These are phyloP conservation scores for Penicillium sp. DNA, from an alignment of 2,329 filamentous ascomycete genomes.

Conservation along the genomic window DNA sequence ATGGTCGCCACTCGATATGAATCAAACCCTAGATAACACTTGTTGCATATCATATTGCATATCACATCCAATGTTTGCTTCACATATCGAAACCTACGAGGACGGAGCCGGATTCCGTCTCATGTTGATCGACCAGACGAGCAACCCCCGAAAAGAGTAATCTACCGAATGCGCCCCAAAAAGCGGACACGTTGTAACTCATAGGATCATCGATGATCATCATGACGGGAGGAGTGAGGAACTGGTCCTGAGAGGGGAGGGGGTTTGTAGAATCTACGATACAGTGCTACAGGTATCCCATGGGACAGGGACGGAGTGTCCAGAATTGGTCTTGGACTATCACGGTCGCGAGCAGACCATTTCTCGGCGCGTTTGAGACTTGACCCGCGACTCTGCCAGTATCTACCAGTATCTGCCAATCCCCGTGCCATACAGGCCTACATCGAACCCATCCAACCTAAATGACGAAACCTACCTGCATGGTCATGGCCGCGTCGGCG, in stretches of 20 bases:
- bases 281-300: too few relatives aligned
- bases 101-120: not conserved
- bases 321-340: too few relatives aligned
- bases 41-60: not conserved
- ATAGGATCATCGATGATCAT: slow-evolving; percentile 12
- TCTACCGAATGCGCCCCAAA: slow-evolving; percentile 1
- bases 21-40: not conserved
- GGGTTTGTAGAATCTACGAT: not conserved
- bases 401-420: not conserved
- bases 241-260: not conserved
- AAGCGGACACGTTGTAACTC: slow-evolving; percentile 20
- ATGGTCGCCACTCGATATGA: not conserved
- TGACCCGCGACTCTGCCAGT: not conserved
- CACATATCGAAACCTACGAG: not conserved
- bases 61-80: too few relatives aligned
- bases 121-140: slow-evolving; percentile 2
- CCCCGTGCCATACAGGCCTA: not conserved
- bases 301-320: too few relatives aligned
- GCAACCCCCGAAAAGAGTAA: not conserved
- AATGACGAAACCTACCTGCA: slow-evolving; percentile 21
- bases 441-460: slow-evolving; percentile 8
- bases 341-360: slow-evolving; percentile 3
- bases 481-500: not conserved
- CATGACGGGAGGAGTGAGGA: not conserved
- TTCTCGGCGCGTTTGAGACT: slow-evolving; percentile 8